phyloP scores from a whole-genome alignment of 768 basidiomycete species.

The Neoboletus brunneissimus region DNA sequence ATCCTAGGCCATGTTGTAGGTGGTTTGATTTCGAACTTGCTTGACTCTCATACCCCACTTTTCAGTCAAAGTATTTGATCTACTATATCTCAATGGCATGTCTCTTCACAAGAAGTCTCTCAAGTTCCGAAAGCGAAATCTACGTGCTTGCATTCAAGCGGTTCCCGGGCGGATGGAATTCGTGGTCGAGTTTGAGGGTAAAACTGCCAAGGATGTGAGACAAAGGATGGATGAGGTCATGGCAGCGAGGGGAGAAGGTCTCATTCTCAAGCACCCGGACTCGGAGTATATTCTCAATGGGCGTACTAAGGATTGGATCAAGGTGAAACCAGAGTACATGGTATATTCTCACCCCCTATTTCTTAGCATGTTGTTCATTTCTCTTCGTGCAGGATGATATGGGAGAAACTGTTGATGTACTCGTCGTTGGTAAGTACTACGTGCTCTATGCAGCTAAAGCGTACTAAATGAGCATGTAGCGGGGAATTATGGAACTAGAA shows the following conservation, averaged over 20 bases:
- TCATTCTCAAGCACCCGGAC: constrained; percentile 85
- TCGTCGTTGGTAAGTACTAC: constrained; percentile 72
- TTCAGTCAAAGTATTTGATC: constrained; percentile 95
- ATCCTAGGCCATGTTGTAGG: constrained; percentile 90
- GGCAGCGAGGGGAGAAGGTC: constrained; percentile 83
- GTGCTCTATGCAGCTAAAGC: background rate
- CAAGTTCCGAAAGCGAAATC: constrained; percentile 74
- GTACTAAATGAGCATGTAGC: constrained; percentile 39
- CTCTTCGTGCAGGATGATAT: constrained; percentile 64
- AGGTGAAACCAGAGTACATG: constrained; percentile 90
- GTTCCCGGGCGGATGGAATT: constrained; percentile 82
- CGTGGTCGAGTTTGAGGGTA: constrained; percentile 66
- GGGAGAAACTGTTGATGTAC: constrained; percentile 88
- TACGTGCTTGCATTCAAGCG: constrained; percentile 63
- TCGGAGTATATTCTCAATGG: constrained; percentile 84
- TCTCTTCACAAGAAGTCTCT: constrained; percentile 72
- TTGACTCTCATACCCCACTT: background rate
- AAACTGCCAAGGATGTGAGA: constrained; percentile 78
- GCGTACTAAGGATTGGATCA: constrained; percentile 90
- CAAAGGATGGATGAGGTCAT: constrained; percentile 79
- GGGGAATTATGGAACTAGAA: constrained; percentile 85
- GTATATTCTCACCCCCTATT: constrained; percentile 34
- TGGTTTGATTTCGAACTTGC: constrained; percentile 6
- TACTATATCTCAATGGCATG: constrained; percentile 84
- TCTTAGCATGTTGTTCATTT: background rate